Evolutionary conservation across 176 grass and related monocot genomes (phyloP), one percentile per base, ranked within the genome.

Genomic region (Olyra latifolia): DNA sequence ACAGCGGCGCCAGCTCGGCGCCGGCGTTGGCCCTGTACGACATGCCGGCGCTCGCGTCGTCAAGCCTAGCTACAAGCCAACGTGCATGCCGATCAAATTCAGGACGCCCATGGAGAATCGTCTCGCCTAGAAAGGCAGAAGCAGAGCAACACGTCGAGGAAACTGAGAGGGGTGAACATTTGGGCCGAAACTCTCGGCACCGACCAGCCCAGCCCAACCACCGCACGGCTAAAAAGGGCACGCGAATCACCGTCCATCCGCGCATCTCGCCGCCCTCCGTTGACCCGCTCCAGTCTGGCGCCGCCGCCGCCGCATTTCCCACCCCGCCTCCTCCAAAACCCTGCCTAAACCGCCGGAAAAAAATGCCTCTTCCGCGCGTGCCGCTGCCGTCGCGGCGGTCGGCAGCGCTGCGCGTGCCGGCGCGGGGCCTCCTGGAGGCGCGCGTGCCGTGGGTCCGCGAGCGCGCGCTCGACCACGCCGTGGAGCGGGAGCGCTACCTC

Each of bases 401-500:
- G 70, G 68, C 80, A 17, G 74, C 80, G 25, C 75, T 86, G 7
- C 72, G 39, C 44, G 68, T 79, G 52, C 85, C 65, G 27, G 82
- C 50, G 28, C 38, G 78, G 80, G 56, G 80, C 14, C 52, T 87
- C 71, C 78, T 94, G 3, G 95, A 94, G 28, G 83, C 87, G 48
- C 87, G 87, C 5, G 83, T 94, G 13, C 82, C 81, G 66, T 97
- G 95, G 92, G 49, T 55, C 43, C 85, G 92, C 0, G 92, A 95
- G 60, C 86, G 92, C 41, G 95, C 90, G 53, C 92, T 98, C 7
- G 95, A 98, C 83, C 95, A 98, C 63, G 83, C 66, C n/a, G 83
- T 95, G 29, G 95, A 98, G 90, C 87, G 87, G 79, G 95, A 95
- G 83, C 75, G 81, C 58, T 73, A 98, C 88, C 92, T 98, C 30